Evolutionary conservation across 345 rosid genomes (phyloP).

Genomic region (Citrus glauca): DNA sequence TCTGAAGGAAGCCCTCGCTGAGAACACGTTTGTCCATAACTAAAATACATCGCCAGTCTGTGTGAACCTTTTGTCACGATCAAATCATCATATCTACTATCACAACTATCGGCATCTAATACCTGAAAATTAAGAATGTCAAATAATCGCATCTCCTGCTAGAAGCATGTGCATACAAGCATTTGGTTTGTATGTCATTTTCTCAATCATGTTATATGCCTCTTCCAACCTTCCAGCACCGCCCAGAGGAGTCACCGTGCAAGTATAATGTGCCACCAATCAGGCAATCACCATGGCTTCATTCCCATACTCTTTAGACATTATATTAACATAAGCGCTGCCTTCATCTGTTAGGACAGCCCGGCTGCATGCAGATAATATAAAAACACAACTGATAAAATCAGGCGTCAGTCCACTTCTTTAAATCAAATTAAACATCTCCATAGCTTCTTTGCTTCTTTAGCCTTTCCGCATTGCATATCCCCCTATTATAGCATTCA

Average conservation of each 20-base stretch:
- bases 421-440: conserved; percentile 49
- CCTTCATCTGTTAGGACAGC: conserved; percentile 58
- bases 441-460: conserved; percentile 35
- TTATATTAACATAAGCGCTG: conserved; percentile 39
- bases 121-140: not conserved
- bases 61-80: not conserved
- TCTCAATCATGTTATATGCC: conserved; percentile 51
- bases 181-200: conserved; percentile 60
- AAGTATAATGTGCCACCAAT: conserved; percentile 70
- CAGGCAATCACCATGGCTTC: conserved; percentile 17
- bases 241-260: conserved; percentile 80
- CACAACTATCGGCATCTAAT: not conserved
- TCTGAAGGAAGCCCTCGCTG: not conserved
- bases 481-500: conserved; percentile 73
- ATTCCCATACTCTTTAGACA: conserved; percentile 49
- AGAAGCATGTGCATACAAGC: conserved; percentile 32
- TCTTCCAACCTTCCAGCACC: conserved; percentile 66
- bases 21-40: no score
- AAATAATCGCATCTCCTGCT: not conserved
- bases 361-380: conserved; percentile 70
- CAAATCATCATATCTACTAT: not conserved
- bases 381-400: conserved; percentile 50
- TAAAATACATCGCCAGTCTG: not conserved
- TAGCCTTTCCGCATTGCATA: conserved; percentile 67
- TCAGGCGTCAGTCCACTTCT: conserved; percentile 50